Evolutionary conservation across 1,284 basidiomycete species (phyloP).

Genomic region (Apiotrichum montevideense): DNA sequence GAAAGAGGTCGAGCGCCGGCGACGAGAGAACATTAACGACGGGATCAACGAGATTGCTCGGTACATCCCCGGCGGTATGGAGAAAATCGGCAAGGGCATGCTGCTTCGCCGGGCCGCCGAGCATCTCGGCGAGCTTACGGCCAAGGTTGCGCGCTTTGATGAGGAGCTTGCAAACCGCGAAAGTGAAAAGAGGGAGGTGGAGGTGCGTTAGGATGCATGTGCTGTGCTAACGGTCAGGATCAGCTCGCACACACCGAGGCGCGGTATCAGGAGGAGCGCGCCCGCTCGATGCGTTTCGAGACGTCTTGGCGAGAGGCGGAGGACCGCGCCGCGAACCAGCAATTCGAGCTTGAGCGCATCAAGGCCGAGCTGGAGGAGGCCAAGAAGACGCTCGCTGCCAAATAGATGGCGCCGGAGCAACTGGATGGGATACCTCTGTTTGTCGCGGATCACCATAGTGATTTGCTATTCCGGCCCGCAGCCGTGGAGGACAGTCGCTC

Average conservation of each 20-base stretch:
- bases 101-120: conserved; percentile 31
- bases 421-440: neutral
- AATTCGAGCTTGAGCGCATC: conserved; percentile 38
- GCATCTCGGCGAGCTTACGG: conserved; percentile 26
- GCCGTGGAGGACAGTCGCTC: too few species aligned
- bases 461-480: too few species aligned
- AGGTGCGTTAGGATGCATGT: conserved; percentile 20
- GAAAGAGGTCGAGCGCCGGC: conserved; percentile 95
- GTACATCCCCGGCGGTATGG: conserved; percentile 69
- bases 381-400: conserved; percentile 21
- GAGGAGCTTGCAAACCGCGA: conserved; percentile 24
- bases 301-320: conserved; percentile 40
- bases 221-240: conserved; percentile 10
- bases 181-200: conserved; percentile 23
- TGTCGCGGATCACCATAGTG: too few species aligned
- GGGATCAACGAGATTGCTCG: conserved; percentile 87
- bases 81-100: conserved; percentile 37
- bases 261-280: conserved; percentile 28
- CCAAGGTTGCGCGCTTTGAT: conserved; percentile 16
- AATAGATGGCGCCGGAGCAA: neutral
- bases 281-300: conserved; percentile 30
- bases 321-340: conserved; percentile 32
- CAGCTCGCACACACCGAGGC: conserved; percentile 19
- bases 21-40: conserved; percentile 90
- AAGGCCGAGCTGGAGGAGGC: conserved; percentile 38